Percentiles rank a stretch among this genome's conserved stretches.
Conservation (phyloP, 495 filamentous ascomycete species). For the Podospora pseudoanserina region DNA sequence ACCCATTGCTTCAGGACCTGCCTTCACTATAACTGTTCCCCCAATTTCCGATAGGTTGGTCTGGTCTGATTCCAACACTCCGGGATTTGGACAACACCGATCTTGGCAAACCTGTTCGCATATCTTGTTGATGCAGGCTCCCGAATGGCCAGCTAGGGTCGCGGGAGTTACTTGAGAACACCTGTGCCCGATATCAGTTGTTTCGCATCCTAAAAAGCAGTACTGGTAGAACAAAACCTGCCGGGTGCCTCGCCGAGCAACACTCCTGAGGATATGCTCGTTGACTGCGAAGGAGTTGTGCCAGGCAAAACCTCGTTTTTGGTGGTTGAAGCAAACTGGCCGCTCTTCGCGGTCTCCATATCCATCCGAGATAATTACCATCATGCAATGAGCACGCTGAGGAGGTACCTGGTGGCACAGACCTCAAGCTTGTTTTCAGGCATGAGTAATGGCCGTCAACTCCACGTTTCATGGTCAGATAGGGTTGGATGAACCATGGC, state of each 20-base stretch:
- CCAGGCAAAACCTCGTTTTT: background rate
- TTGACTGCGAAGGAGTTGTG: background rate
- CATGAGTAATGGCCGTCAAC: background rate
- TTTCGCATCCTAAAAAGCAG: too few species aligned
- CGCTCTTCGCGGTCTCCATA: background rate
- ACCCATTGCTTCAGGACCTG: too few species aligned
- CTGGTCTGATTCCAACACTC: background rate
- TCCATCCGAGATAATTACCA: background rate
- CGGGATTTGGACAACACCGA: background rate
- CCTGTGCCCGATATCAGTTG: too few species aligned
- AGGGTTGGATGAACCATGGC: background rate
- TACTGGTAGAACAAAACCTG: too few species aligned
- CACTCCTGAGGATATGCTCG: too few species aligned
- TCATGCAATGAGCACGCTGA: background rate
- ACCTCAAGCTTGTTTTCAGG: background rate
- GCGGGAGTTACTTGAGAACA: background rate
- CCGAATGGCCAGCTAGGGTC: background rate
- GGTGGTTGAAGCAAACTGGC: background rate
- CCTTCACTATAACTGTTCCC: too few species aligned
- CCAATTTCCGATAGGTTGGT: too few species aligned
- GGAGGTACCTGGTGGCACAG: background rate
- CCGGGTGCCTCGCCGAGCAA: too few species aligned
- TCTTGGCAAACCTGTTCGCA: background rate
- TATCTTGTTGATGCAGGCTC: background rate
- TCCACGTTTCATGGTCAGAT: background rate